Base-by-base conservation (phyloP, 1,139 yeast genomes). In the Magnusiomyces tetraspermus region DNA sequence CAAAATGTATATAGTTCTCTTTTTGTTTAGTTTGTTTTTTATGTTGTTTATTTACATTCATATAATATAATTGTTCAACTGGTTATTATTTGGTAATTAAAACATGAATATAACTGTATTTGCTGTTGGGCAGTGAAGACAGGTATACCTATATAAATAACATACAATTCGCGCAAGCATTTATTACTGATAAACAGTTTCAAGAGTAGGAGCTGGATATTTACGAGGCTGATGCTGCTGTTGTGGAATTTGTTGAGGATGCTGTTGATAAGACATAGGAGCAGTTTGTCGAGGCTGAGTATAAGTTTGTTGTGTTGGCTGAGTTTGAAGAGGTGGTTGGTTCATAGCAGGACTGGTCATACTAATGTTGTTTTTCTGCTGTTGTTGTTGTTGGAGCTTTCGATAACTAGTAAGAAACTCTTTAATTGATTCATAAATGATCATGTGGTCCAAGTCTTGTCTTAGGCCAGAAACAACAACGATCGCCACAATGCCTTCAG, bases 401-500 rank as follows among this genome's bases (percentile, higher is more conserved):
- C 21, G 30, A 22, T 36, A 36, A 24, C 23, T 45, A 21, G 19
- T 48, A 23, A 54, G 10, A 42, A 50, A 54, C 23, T 52, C 52
- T 23, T 50, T 50, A 23, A 49, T 51, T 23, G 55, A 46, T 36
- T 51, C 54, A 48, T 52, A 63, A 30, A 63, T 59, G 24, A 66
- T 57, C 48, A 53, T 53, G 51, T 67, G 71, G 54, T 67, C 70
- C 41, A 62, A 58, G 49, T 64, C 63, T 58, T 66, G 69, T 17
- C 63, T 57, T 58, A 80, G 73, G 0, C 86, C 86, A 63, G 83
- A 77, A 40, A 80, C 74, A n/a, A 83, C 78, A 48, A 80, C 69
- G 2, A 79, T 76, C 1, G 77, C 87, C 40, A 78, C 70, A 28
- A 79, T 68, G 22, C 74, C 73, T 57, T 75, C 80, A 41, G 69